Percentiles rank a stretch among this genome's conserved stretches.
Conservation (phyloP, 192 early-diverging fungal genomes). For the Entophlyctis luteolus region DNA sequence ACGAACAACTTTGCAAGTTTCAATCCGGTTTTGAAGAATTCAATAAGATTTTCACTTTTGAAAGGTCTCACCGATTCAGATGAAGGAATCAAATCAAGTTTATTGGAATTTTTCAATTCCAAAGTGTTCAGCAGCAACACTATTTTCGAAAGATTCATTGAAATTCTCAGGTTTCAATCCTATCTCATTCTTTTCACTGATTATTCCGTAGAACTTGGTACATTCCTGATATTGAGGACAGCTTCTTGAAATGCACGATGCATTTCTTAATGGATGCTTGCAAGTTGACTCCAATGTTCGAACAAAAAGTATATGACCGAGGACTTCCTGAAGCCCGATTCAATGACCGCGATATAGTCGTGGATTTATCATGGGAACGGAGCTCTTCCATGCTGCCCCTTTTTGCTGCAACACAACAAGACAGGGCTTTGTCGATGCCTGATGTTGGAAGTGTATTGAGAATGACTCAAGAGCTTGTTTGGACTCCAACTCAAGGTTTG, state of each 20-base stretch:
- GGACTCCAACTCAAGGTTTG: slow-evolving; percentile 35
- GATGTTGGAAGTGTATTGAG: slow-evolving; percentile 23
- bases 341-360: slow-evolving; percentile 50
- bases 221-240: slow-evolving; percentile 56
- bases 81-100: slow-evolving; percentile 32
- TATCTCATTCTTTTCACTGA: neutral
- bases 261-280: slow-evolving; percentile 58
- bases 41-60: slow-evolving; percentile 32
- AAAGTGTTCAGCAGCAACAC: slow-evolving; percentile 16
- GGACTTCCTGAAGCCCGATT: slow-evolving; percentile 66
- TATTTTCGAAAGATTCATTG: slow-evolving; percentile 14
- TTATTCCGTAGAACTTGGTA: slow-evolving; percentile 38
- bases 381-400: slow-evolving; percentile 59
- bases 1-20: neutral
- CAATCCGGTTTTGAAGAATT: neutral
- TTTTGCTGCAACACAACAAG: slow-evolving; percentile 53
- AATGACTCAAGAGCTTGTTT: slow-evolving; percentile 38
- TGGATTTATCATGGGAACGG: slow-evolving; percentile 56
- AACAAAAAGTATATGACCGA: slow-evolving; percentile 57
- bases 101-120: slow-evolving; percentile 27
- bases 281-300: slow-evolving; percentile 59
- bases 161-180: slow-evolving; percentile 7
- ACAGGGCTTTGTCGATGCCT: slow-evolving; percentile 13
- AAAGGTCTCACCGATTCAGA: slow-evolving; percentile 37
- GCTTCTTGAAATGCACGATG: slow-evolving; percentile 57